Base-by-base conservation (phyloP, 139 green algal genomes). In the Pleodorina starrii region DNA sequence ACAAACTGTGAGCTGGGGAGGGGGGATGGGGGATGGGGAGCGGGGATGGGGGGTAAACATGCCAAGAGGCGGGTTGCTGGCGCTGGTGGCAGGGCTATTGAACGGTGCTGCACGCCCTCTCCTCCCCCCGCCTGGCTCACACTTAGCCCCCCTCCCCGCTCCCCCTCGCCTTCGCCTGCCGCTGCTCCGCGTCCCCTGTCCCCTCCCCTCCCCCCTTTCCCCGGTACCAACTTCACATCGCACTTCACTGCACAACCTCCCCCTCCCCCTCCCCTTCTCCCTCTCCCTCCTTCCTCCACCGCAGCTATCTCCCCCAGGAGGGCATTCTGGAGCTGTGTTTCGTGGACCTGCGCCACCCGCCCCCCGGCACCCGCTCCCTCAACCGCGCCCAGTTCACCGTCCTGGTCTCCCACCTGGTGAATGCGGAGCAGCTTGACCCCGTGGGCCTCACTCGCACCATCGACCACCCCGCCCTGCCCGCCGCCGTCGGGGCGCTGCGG, bases 321-420 rank as follows among this genome's bases (percentile, higher is more conserved):
- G 84, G 84, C 48, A 83, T 88, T n/a, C 51, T 90, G 88, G 80
- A 93, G 73, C 43, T 95, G 40, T 73, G 63, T 23, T 95, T 95
- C 79, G 91, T 93, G 21, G 92, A 95, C 87, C 73, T 95, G 60
- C 83, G 91, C 27, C 87, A 88, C 2, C 57, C 93, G 23, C 89
- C 89, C 9, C 9, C 32, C 44, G 81, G 42, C 25, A 82, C 86
- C 2, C 43, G 23, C 32, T 23, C 76, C 14, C 72, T 92, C 35
- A 82, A 48, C 69, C 51, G 75, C 29, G 12, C 86, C 66, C 89
- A 89, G 25, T 92, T 94, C 63, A 63, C 79, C 32, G 79, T 91
- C 38, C 87, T 94, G 38, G n/a, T 94, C 5, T 74, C 68, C 0
- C 40, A 87, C 50, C 78, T 94, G 48, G 17, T 77, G 11, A 72